Evolutionary conservation across 2,329 filamentous ascomycete species (phyloP).

Genomic region (Arthrobotrys sinensis): DNA sequence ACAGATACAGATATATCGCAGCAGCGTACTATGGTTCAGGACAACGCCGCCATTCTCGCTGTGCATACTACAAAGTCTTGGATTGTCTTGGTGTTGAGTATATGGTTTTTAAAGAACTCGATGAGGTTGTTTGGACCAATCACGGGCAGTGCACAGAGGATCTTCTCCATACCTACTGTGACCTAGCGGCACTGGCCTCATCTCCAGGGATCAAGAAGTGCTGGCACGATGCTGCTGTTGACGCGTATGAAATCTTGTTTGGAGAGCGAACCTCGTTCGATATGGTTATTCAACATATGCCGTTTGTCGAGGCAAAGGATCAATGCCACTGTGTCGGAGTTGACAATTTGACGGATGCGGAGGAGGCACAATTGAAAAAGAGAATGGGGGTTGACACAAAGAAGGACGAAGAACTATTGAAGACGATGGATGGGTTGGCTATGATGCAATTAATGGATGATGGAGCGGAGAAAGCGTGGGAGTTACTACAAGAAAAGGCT

Average conservation of each 20-base stretch:
- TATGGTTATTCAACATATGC: not conserved
- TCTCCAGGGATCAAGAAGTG: conserved; percentile 41
- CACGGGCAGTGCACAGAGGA: conserved; percentile 51
- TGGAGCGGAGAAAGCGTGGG: conserved; percentile 6
- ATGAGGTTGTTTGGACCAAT: conserved; percentile 29
- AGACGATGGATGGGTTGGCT: conserved; percentile 25
- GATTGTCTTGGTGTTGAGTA: conserved; percentile 47
- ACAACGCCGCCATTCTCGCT: conserved; percentile 49
- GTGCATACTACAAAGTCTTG: conserved; percentile 51
- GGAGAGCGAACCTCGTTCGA: conserved; percentile 35
- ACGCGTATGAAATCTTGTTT: conserved; percentile 47
- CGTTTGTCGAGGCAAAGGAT: conserved; percentile 40
- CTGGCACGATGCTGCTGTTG: conserved; percentile 36
- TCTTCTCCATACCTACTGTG: conserved; percentile 42
- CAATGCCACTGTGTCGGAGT: conserved; percentile 39
- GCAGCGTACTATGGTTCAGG: conserved; percentile 37
- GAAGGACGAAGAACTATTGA: conserved; percentile 7
- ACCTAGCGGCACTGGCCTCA: conserved; percentile 24
- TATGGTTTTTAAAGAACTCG: conserved; percentile 23
- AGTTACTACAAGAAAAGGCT: not conserved
- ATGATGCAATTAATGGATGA: conserved; percentile 35
- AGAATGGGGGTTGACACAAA: conserved; percentile 10
- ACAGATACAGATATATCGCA: conserved; percentile 48
- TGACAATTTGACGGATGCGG: conserved; percentile 31
- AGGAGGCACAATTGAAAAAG: conserved; percentile 22